Base-by-base conservation (phyloP, 2,329 filamentous ascomycete genomes). In the Trichoderma guizhouense region DNA sequence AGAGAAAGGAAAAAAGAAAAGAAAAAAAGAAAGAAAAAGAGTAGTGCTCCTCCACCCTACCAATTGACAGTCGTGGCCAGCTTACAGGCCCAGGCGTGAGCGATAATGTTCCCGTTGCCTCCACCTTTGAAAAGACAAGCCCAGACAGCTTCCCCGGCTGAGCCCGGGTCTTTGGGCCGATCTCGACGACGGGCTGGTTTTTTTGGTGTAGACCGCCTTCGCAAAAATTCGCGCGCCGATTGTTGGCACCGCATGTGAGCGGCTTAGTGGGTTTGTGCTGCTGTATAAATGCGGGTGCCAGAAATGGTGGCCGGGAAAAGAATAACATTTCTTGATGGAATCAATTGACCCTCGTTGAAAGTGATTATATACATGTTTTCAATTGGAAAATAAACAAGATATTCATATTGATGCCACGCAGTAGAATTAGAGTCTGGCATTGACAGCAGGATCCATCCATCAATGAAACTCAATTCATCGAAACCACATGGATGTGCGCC, bases 201-300 rank as follows among this genome's bases (percentile, higher is more conserved):
- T 36, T 66, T 55, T 66, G 39, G 57, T 32, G 67, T 57, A 71
- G 71, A 72, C 71, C 71, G 71, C 71, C 71, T 71, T 70, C 36
- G 71, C 71, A 53, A 64, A 70, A 70, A 72, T 70, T 72, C 71
- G 71, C 71, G 66, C 71, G 66, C 70, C 43, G 70, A 39, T 58
- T 51, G 62, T 36, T 62, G 47, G 58, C 43, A 51, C 55, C 65
- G 68, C 68, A 71, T 71, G 47, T 57, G 47, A 32, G 47, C 60
- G 68, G 68, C 68, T 71, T 71, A 64, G 68, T 64, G 57, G 55
- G 36, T 15, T 51, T 24, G n/a, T 24, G 2, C 43, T 51, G n/a
- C n/a, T 9, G 8, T 51, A 21, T n/a, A 51, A n/a, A 55, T 55
- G 63, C 63, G 63, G 55, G 39, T 39, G 67, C 57, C 28, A 69